Conservation (phyloP, 495 filamentous ascomycete species). For the Neurospora sublineolata region DNA sequence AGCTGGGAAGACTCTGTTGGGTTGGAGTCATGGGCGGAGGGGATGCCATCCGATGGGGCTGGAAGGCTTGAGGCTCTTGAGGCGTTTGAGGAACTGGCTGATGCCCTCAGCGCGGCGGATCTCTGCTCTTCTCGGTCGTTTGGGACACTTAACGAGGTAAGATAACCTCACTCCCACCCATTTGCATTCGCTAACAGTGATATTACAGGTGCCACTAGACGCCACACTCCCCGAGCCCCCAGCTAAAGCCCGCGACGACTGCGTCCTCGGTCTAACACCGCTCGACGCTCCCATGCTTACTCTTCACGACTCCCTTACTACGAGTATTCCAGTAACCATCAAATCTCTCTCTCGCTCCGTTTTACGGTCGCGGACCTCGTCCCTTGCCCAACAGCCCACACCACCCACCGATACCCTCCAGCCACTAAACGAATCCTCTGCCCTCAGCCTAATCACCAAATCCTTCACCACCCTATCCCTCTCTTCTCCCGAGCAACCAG, state of each 20-base stretch:
- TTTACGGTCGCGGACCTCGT: constrained; percentile 10
- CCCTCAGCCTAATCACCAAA: constrained; percentile 17
- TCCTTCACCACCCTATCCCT: constrained; percentile 14
- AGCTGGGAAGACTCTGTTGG: constrained; percentile 28
- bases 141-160: constrained; percentile 29
- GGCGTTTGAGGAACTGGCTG: constrained; percentile 21
- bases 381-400: background rate
- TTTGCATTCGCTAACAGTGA: background rate
- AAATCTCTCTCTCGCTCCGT: constrained; percentile 25
- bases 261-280: constrained; percentile 47
- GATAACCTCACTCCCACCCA: background rate
- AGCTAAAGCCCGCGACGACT: constrained; percentile 51
- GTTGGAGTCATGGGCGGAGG: constrained; percentile 19
- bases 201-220: constrained; percentile 43
- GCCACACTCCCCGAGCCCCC: constrained; percentile 46
- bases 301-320: constrained; percentile 15
- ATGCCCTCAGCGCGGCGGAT: constrained; percentile 42
- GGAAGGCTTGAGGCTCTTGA: constrained; percentile 19
- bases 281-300: constrained; percentile 37
- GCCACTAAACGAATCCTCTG: constrained; percentile 20
- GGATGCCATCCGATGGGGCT: constrained; percentile 2
- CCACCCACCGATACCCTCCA: background rate
- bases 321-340: constrained; percentile 18
- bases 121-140: constrained; percentile 29
- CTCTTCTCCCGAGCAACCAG: constrained; percentile 6